Percentiles rank a stretch among this genome's conserved stretches.
phyloP scores from a whole-genome alignment of 768 basidiomycete genomes.

The Naganishia randhawae region DNA sequence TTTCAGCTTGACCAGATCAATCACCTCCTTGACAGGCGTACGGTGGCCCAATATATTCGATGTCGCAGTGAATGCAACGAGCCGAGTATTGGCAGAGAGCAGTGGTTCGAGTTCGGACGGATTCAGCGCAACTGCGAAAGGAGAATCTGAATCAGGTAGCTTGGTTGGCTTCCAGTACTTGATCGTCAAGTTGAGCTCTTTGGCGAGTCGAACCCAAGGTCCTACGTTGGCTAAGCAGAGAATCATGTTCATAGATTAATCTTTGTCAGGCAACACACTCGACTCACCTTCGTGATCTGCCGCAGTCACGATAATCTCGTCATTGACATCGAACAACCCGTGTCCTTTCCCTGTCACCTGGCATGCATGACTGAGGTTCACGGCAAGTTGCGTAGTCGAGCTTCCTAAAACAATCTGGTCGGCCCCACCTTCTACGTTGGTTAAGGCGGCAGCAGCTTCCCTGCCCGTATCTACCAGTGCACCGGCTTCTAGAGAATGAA shows the following conservation, averaged over 20 bases:
- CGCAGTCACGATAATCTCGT: constrained; percentile 72
- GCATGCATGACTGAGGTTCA: constrained; percentile 23
- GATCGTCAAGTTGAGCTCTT: constrained; percentile 57
- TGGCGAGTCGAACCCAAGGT: constrained; percentile 71
- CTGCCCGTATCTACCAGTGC: constrained; percentile 58
- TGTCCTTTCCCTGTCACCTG: neutral
- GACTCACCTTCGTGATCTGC: constrained; percentile 68
- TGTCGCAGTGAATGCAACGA: constrained; percentile 69
- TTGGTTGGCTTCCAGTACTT: constrained; percentile 62
- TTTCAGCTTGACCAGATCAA: constrained; percentile 57
- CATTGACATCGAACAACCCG: constrained; percentile 55
- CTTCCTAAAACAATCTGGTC: constrained; percentile 66
- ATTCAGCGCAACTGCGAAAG: constrained; percentile 62
- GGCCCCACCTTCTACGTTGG: constrained; percentile 60
- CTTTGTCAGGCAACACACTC: neutral
- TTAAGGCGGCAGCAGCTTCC: constrained; percentile 58
- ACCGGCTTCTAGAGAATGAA: constrained; percentile 59
- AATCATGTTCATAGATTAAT: neutral
- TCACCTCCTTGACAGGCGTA: constrained; percentile 61
- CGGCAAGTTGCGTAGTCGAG: constrained; percentile 27
- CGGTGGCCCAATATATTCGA: constrained; percentile 72
- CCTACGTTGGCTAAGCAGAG: constrained; percentile 62
- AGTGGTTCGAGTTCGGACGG: constrained; percentile 62
- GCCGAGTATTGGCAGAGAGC: constrained; percentile 63
- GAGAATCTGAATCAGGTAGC: constrained; percentile 55